Percentiles rank a stretch among this genome's conserved stretches.
Conservation (phyloP, 371 early-diverging fungal species). For the Mucor circinelloides region DNA sequence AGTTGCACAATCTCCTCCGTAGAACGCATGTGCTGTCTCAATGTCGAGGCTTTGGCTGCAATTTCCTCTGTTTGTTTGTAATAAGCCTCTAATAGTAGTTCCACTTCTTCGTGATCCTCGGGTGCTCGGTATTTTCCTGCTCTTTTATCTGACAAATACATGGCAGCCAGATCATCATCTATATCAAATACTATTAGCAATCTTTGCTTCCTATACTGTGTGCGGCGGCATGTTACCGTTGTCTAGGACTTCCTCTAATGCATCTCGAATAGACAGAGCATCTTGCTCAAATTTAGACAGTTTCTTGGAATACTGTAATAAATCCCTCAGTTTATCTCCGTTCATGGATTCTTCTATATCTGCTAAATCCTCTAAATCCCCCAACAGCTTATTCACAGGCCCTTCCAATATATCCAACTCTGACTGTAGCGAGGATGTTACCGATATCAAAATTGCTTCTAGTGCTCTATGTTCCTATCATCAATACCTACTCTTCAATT, state of each 20-base stretch:
- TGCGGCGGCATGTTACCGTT: constrained; percentile 50
- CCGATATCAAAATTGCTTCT: constrained; percentile 82
- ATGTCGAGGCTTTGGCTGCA: constrained; percentile 64
- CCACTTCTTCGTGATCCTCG: constrained; percentile 83
- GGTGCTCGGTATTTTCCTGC: constrained; percentile 53
- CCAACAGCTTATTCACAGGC: constrained; percentile 59
- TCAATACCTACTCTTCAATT: background rate
- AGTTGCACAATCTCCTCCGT: constrained; percentile 89
- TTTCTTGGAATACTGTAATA: constrained; percentile 76
- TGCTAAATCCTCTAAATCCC: constrained; percentile 63
- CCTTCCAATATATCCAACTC: constrained; percentile 71
- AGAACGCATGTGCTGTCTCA: constrained; percentile 76
- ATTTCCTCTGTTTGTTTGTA: constrained; percentile 87
- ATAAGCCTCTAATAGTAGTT: constrained; percentile 87
- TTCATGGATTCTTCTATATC: constrained; percentile 79
- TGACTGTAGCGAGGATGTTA: constrained; percentile 68
- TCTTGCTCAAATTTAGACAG: constrained; percentile 77
- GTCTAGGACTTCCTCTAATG: constrained; percentile 79
- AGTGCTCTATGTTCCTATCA: constrained; percentile 57
- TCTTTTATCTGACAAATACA: constrained; percentile 86
- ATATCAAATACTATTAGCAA: background rate
- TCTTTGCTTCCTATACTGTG: background rate
- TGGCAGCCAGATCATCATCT: constrained; percentile 89
- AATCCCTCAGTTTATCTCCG: constrained; percentile 71
- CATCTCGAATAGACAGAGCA: constrained; percentile 73